Percentiles rank a stretch among this genome's conserved stretches.
Conservation (phyloP, 352 stramenopile genomes). For the Plasmopara viticola region DNA sequence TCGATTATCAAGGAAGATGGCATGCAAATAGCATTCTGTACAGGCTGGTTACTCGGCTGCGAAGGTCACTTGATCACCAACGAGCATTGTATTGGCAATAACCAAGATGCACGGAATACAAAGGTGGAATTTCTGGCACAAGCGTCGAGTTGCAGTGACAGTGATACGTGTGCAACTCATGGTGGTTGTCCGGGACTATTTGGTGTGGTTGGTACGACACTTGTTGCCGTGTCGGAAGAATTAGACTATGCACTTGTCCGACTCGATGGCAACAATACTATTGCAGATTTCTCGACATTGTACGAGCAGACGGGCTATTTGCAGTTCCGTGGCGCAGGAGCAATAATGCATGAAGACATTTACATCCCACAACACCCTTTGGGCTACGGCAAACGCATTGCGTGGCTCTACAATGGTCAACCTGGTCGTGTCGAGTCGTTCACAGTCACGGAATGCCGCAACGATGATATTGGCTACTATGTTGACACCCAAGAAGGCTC, state of each 20-base stretch:
- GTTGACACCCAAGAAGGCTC: conserved; percentile 68
- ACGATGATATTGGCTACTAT: conserved; percentile 59
- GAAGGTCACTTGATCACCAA: conserved; percentile 76
- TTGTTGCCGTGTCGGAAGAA: conserved; percentile 49
- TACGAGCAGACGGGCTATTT: conserved; percentile 47
- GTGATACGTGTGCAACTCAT: conserved; percentile 30
- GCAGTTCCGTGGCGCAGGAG: conserved; percentile 42
- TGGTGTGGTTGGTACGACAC: conserved; percentile 30
- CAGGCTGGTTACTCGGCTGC: conserved; percentile 65
- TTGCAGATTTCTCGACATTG: conserved; percentile 21
- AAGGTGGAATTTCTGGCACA: conserved; percentile 64
- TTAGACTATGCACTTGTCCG: conserved; percentile 62
- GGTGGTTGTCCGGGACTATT: conserved; percentile 42
- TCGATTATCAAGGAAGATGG: conserved; percentile 60
- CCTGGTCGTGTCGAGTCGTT: conserved; percentile 31
- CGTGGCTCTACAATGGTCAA: conserved; percentile 33
- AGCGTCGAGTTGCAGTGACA: conserved; percentile 36
- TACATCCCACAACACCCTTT: conserved; percentile 70
- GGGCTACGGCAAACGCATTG: conserved; percentile 56
- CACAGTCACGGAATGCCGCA: conserved; percentile 34
- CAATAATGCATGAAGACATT: conserved; percentile 44
- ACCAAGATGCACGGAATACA: conserved; percentile 60
- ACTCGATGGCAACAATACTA: conserved; percentile 24
- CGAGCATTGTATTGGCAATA: conserved; percentile 64
- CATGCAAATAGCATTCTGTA: conserved; percentile 59